A percentile compares a stretch with the other conserved stretches of the same genome.
Evolutionary conservation across 192 early-diverging fungal species (phyloP).

Genomic region (Coemansia guatemalensis): DNA sequence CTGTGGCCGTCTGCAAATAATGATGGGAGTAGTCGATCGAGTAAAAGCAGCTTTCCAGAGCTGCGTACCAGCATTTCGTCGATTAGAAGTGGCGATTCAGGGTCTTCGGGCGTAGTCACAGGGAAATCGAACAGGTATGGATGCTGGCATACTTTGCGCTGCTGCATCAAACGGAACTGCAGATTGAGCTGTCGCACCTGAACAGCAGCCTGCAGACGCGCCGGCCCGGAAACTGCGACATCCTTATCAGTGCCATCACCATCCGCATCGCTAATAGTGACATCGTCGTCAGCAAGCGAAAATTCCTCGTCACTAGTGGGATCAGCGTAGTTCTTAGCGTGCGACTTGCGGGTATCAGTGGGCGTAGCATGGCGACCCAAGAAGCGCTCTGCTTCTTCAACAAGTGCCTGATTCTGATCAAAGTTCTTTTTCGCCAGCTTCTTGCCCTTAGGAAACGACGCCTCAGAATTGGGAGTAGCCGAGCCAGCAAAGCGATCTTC

Average conservation of each 20-base stretch:
- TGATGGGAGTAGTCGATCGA: slow-evolving; percentile 78
- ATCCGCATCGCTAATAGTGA: background rate
- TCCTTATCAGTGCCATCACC: slow-evolving; percentile 32
- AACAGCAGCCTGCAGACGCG: slow-evolving; percentile 21
- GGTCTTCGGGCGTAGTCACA: slow-evolving; percentile 53
- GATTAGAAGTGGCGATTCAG: slow-evolving; percentile 59
- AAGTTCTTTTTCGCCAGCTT: background rate
- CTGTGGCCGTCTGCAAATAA: slow-evolving; percentile 84
- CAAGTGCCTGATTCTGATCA: background rate
- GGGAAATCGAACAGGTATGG: slow-evolving; percentile 90
- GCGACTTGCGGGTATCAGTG: background rate
- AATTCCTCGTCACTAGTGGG: too few species aligned
- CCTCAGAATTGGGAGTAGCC: background rate
- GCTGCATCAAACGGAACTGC: slow-evolving; percentile 81
- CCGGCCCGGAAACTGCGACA: slow-evolving; percentile 22
- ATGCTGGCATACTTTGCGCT: slow-evolving; percentile 96
- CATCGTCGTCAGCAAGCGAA: too few species aligned
- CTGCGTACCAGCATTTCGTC: slow-evolving; percentile 61
- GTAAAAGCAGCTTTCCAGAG: slow-evolving; percentile 86
- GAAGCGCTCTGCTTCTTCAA: slow-evolving; percentile 17
- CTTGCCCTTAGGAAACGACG: too few species aligned
- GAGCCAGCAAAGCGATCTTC: slow-evolving; percentile 10
- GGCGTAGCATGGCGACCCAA: slow-evolving; percentile 7
- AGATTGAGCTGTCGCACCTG: slow-evolving; percentile 71
- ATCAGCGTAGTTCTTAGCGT: too few species aligned